phyloP scores from a whole-genome alignment of 2,329 filamentous ascomycete genomes.

The Penicillium occitanis region DNA sequence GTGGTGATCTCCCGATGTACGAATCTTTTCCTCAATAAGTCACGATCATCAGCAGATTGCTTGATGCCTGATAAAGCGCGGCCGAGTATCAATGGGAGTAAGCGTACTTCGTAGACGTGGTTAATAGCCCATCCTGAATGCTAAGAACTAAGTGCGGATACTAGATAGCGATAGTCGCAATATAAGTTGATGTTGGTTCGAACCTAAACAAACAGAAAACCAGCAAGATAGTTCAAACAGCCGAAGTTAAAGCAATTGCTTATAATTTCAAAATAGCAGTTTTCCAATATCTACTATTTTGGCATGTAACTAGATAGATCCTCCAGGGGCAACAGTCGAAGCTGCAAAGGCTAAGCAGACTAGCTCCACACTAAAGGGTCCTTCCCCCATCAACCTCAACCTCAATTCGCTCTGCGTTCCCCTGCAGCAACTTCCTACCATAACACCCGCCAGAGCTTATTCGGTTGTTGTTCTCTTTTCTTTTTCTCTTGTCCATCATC shows the following conservation, averaged over 20 bases:
- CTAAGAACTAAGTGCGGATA: not conserved
- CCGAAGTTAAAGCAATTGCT: not conserved
- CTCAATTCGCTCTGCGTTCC: conserved; percentile 13
- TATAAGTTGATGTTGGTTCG: not conserved
- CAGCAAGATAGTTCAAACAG: not conserved
- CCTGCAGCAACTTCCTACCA: conserved; percentile 14
- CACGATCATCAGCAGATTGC: not conserved
- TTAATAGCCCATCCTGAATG: not conserved
- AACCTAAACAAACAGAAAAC: not conserved
- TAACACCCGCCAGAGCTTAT: conserved; percentile 4
- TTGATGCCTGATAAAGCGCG: not conserved
- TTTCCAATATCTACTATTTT: not conserved
- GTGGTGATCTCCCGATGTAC: not conserved
- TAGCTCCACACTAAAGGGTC: conserved; percentile 12
- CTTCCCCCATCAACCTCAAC: conserved; percentile 11
- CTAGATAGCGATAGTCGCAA: not conserved
- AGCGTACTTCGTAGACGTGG: not conserved
- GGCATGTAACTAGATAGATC: not conserved
- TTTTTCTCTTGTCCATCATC: not conserved
- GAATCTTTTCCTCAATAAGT: not conserved
- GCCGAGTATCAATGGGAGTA: not conserved
- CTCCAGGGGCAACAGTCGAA: not conserved
- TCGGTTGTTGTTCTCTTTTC: conserved; percentile 1
- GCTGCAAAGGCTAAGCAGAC: not conserved
- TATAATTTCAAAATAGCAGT: not conserved